Base-by-base conservation (phyloP, 805 yeast species). In the Brettanomyces sp. region DNA sequence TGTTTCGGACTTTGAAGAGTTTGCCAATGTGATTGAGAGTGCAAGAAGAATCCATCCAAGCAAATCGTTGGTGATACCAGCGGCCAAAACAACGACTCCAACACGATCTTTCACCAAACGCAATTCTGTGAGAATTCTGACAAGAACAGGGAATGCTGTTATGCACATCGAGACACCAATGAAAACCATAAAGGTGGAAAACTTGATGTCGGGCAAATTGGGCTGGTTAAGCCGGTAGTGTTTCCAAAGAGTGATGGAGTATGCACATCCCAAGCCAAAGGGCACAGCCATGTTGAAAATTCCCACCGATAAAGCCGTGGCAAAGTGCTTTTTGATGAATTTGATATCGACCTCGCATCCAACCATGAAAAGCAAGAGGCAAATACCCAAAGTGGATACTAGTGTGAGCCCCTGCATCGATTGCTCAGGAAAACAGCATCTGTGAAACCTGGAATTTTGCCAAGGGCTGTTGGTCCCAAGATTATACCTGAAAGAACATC, bases 81-180 rank as follows among this genome's bases (percentile, higher is more conserved):
- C 93, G 3, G 91, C 85, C 34, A 85, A 65, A n/a, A 84, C 93
- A 33, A 77, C 70, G 9, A 73, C 69, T 39, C 88, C 89, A 21
- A 85, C 90, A 52, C 86, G 69, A 56, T 82, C 89, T 43, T 79
- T 79, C 39, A 82, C 73, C 49, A 85, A 68, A 52, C 85, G 73
- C 50, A 85, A 68, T 57, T 85, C 91, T 4, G 88, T 80, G 51
- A 85, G 65, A 25, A 85, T 85, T 58, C 95, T 77, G 1, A 86
- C 91, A 50, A 85, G 64, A 2, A 85, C 95, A 0, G 95, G 95
- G 61, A 85, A 81, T 1, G 95, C 95, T 3, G 95, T 85, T 52
- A 85, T 83, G 51, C 91, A 79, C 71, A 85, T 73, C 2, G 95
- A 91, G 11, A 83, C 88, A 3, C 91, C 90, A 43, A 85, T 80